These are phyloP conservation scores for Orbilia ellipsospora DNA, from an alignment of 2,329 filamentous ascomycete genomes.

Conservation along the genomic window DNA sequence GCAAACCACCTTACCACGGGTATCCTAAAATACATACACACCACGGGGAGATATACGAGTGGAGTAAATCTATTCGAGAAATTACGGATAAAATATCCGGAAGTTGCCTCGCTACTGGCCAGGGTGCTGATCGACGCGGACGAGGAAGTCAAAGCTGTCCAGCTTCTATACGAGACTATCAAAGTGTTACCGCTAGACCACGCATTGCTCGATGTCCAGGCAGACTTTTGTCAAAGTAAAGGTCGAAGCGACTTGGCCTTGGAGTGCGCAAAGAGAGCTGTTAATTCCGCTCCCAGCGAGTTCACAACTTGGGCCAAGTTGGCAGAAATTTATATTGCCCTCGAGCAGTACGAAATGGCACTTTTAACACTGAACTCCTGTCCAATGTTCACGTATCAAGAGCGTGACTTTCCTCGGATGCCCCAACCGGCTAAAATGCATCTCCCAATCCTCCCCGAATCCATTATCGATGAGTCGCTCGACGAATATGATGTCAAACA, in stretches of 20 bases:
- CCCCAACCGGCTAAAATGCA: slow-evolving; percentile 89
- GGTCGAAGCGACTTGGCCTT: slow-evolving; percentile 86
- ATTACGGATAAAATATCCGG: slow-evolving; percentile 85
- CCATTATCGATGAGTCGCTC: slow-evolving; percentile 93
- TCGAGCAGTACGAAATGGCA: slow-evolving; percentile 94
- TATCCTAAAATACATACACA: slow-evolving; percentile 91
- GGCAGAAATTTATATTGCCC: slow-evolving; percentile 89
- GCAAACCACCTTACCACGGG: slow-evolving; percentile 90
- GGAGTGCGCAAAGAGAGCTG: slow-evolving; percentile 92
- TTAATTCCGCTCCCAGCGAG: slow-evolving; percentile 93
- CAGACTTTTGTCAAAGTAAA: slow-evolving; percentile 89
- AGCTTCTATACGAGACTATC: slow-evolving; percentile 85
- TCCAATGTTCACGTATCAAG: slow-evolving; percentile 99
- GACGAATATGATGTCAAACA: slow-evolving; percentile 69
- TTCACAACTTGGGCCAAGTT: slow-evolving; percentile 96
- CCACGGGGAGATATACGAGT: slow-evolving; percentile 91
- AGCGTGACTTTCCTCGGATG: slow-evolving; percentile 95
- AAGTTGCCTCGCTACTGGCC: slow-evolving; percentile 91
- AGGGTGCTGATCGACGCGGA: slow-evolving; percentile 94
- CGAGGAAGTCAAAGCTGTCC: slow-evolving; percentile 95
- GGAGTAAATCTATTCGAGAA: slow-evolving; percentile 99
- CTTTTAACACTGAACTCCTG: slow-evolving; percentile 96
- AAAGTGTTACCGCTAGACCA: slow-evolving; percentile 98
- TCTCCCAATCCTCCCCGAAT: slow-evolving; percentile 87
- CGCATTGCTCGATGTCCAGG: slow-evolving; percentile 92